phyloP scores from a whole-genome alignment of 148 eudicot species.

The Fagopyrum homotropicum region DNA sequence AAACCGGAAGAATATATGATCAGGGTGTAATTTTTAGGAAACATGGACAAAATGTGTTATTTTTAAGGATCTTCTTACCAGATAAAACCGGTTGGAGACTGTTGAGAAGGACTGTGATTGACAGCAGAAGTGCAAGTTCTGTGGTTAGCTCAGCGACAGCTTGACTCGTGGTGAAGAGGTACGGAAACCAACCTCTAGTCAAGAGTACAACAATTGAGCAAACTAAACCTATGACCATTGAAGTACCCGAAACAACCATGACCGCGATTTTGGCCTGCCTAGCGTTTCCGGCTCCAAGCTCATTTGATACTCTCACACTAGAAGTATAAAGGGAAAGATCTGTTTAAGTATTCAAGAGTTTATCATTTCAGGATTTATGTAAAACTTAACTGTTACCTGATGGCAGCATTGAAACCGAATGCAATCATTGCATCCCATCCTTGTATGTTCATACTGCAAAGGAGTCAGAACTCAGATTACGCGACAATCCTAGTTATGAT shows the following conservation, averaged over 20 bases:
- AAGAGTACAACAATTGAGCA: conserved; percentile 13
- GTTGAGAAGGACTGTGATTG: conserved; percentile 24
- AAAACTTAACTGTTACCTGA: conserved; percentile 22
- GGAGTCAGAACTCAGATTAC: not conserved
- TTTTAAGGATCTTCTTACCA: conserved; percentile 17
- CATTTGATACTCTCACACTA: conserved; percentile 63
- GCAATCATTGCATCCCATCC: conserved; percentile 34
- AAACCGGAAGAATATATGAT: not conserved
- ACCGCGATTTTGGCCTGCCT: conserved; percentile 44
- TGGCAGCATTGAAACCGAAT: conserved; percentile 32
- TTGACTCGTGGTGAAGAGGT: conserved; percentile 23
- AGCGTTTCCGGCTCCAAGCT: conserved; percentile 56
- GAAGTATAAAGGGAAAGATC: not conserved
- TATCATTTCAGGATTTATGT: no score
- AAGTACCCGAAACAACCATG: conserved; percentile 17
- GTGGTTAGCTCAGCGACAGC: conserved; percentile 20
- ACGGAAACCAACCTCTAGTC: conserved; percentile 22
- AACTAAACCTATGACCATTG: conserved; percentile 19
- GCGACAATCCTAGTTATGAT: not conserved
- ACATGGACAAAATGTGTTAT: not conserved
- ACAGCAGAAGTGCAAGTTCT: conserved; percentile 24
- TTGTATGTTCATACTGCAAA: conserved; percentile 31
- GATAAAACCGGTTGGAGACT: conserved; percentile 32
- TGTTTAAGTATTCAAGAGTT: no score
- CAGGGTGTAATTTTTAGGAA: no score